These are phyloP conservation scores for Parafenestella ontariensis DNA, from an alignment of 2,329 filamentous ascomycete genomes.

Conservation along the genomic window DNA sequence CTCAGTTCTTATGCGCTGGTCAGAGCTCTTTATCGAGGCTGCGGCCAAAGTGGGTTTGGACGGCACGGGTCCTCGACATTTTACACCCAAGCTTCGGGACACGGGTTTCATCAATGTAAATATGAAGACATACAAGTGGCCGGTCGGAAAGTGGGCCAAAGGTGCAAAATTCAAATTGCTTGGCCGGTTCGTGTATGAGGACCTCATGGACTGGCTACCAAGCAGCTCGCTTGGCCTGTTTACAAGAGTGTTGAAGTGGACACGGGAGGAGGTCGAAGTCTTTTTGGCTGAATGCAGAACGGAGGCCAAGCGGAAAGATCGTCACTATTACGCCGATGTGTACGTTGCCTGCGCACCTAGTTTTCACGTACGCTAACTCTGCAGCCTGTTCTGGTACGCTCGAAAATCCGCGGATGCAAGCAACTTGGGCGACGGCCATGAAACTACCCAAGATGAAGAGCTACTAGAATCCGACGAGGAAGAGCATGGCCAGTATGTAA, in stretches of 20 bases:
- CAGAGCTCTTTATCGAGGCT: conserved; percentile 31
- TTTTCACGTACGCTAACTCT: conserved; percentile 1
- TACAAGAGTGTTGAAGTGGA: conserved; percentile 38
- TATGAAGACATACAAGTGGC: conserved; percentile 42
- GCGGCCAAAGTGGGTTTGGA: conserved; percentile 46
- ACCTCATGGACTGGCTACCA: conserved; percentile 37
- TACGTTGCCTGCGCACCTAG: conserved; percentile 11
- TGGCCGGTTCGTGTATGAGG: conserved; percentile 34
- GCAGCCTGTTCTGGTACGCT: conserved; percentile 35
- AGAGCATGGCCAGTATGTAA: not conserved
- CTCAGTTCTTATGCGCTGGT: conserved; percentile 38
- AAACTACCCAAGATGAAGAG: conserved; percentile 30
- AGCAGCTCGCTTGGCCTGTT: conserved; percentile 36
- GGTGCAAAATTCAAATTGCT: conserved; percentile 38
- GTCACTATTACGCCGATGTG: conserved; percentile 37
- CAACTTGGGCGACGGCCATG: not conserved
- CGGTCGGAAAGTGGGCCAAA: conserved; percentile 40
- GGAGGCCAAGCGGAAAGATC: conserved; percentile 33
- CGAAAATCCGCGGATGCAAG: conserved; percentile 22
- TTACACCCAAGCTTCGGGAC: conserved; percentile 35
- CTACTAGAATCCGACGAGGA: conserved; percentile 32
- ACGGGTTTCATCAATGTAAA: conserved; percentile 38
- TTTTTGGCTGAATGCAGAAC: conserved; percentile 36
- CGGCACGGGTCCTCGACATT: conserved; percentile 49
- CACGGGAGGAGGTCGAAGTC: conserved; percentile 35